Base-by-base conservation (phyloP, 768 basidiomycete genomes). In the Lactifluus echinatus region DNA sequence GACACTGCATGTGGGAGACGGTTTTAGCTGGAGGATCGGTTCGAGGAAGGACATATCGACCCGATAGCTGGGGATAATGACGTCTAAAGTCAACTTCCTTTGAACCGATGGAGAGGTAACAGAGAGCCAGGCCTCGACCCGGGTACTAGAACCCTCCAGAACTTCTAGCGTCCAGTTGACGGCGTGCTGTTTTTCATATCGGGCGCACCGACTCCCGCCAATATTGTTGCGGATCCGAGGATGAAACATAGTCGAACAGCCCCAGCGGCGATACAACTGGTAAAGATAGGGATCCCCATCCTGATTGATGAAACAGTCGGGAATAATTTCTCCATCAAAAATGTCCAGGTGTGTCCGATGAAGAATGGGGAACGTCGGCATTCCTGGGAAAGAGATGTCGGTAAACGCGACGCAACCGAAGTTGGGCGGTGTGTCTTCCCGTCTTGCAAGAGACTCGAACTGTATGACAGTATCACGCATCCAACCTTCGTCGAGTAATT, bases 351-450 rank as follows among this genome's bases (percentile, higher is more conserved):
- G 82, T 0, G 69, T 76, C 24, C 75, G 74, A 55, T 82, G 79
- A 43, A 84, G 49, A 50, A 82, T 70, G 0, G 83, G 82, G 61
- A 83, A 82, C 0, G 81, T 82, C 0, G 80, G 81, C 79, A 83
- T 81, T 0, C 80, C 83, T 0, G 77, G 78, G 61, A 81, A 83
- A 8, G 73, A 70, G 17, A 65, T 69, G 59, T 82, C 80, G 6
- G 75, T 80, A 67, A 84, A 82, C 0, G 80, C 76, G 2, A 83
- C 75, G 39, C 80, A 82, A 10, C 80, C 82, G 47, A 82, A 74
- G 5, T 82, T 81, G 5, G 67, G 61, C 4, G 76, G 78, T 0
- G 71, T 67, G 2, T 63, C 59, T 5, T 68, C 62, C 12, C 58
- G 52, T 12, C 57, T 24, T 0, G 76, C 61, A 10, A 81, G 61